Evolutionary conservation across 1,139 yeast species (phyloP).

Genomic region (Blastobotrys malaysiensis): DNA sequence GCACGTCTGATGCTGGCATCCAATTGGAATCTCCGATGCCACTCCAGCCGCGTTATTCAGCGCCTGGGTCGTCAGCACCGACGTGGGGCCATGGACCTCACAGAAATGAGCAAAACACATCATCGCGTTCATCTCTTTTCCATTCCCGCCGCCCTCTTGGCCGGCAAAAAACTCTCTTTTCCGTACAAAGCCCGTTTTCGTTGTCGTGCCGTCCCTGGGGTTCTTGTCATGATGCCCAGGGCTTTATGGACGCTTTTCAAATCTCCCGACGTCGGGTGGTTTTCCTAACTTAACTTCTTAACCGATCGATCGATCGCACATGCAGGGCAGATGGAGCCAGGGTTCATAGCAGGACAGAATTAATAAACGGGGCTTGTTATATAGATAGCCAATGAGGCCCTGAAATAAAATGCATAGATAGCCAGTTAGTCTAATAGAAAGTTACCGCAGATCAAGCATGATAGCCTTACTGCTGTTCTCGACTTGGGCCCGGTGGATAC

Average conservation of each 20-base stretch:
- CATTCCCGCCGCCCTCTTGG: background rate
- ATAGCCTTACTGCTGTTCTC: slow-evolving; percentile 72
- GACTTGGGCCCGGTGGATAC: slow-evolving; percentile 81
- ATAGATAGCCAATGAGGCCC: background rate
- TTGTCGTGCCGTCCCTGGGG: background rate
- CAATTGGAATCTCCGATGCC: slow-evolving; percentile 25
- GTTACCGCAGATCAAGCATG: slow-evolving; percentile 25
- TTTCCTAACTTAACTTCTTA: background rate
- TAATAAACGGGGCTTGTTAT: no score
- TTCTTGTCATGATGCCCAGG: background rate
- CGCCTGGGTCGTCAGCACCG: slow-evolving; percentile 65
- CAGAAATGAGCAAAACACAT: slow-evolving; percentile 74
- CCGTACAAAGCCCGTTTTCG: background rate
- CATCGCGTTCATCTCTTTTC: background rate
- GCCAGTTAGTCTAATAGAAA: background rate
- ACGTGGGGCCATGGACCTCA: slow-evolving; percentile 79
- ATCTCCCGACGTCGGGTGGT: background rate
- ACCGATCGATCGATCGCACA: no score
- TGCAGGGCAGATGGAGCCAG: no score
- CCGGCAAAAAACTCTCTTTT: background rate
- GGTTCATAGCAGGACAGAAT: no score
- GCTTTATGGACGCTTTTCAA: background rate
- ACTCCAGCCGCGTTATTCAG: slow-evolving; percentile 18
- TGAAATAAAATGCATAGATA: no score
- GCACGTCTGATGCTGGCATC: slow-evolving; percentile 20